Conservation (phyloP, 305 asterid genomes). For the Solanum hybrid region DNA sequence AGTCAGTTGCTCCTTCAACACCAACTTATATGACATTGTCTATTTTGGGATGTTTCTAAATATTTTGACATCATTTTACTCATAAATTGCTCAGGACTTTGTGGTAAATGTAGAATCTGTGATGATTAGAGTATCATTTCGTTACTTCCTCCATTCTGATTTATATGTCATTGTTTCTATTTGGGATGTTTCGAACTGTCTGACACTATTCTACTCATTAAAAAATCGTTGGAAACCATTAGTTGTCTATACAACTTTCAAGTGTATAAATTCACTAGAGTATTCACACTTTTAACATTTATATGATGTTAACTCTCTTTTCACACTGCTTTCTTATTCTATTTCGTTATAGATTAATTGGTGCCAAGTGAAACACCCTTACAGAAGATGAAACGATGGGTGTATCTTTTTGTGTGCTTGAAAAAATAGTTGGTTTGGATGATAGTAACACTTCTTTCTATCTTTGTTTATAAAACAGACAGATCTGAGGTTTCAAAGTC, state of each 20-base stretch:
- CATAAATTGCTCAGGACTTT: conserved; percentile 54
- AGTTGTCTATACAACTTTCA: background rate
- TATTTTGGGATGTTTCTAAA: background rate
- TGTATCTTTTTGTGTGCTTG: background rate
- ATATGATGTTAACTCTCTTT: background rate
- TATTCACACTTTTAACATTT: background rate
- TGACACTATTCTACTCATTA: background rate
- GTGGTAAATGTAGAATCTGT: conserved; percentile 18
- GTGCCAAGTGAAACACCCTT: background rate
- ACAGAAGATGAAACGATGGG: background rate
- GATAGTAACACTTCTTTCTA: background rate
- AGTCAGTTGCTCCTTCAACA: background rate
- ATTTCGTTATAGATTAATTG: background rate
- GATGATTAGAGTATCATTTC: background rate
- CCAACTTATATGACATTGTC: background rate
- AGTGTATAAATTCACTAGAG: background rate
- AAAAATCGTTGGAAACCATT: background rate
- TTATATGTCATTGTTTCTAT: background rate
- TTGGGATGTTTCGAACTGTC: background rate
- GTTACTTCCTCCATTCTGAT: background rate
- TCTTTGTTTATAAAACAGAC: conserved; percentile 30
- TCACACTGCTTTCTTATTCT: background rate
- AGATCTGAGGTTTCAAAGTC: conserved; percentile 86
- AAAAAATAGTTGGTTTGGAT: background rate
- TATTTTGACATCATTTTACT: background rate